Evolutionary conservation across 2,329 filamentous ascomycete genomes (phyloP).

Genomic region (Byssoonygena ceratinophila): DNA sequence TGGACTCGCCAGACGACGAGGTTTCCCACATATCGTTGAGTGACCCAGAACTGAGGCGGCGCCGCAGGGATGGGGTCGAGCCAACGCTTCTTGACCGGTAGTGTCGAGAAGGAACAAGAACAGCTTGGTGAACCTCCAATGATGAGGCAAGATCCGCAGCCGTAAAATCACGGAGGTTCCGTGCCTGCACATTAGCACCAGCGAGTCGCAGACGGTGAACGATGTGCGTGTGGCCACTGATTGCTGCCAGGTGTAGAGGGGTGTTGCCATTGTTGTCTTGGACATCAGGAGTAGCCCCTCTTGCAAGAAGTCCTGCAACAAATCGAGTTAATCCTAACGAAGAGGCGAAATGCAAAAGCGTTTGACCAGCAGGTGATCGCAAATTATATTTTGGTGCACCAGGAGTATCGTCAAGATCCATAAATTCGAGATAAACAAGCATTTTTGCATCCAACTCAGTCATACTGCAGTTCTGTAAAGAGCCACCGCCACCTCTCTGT

Average conservation of each 20-base stretch:
- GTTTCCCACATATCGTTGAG: conserved; percentile 58
- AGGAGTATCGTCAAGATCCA: conserved; percentile 65
- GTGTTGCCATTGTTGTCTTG: conserved; percentile 72
- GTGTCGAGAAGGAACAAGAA: conserved; percentile 52
- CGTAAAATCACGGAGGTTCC: conserved; percentile 59
- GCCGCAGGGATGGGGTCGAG: conserved; percentile 42
- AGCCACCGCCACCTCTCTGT: conserved; percentile 35
- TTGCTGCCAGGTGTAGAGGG: conserved; percentile 67
- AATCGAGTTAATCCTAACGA: conserved; percentile 65
- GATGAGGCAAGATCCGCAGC: conserved; percentile 61
- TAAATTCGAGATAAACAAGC: conserved; percentile 63
- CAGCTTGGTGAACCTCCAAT: conserved; percentile 51
- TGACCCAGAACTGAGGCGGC: conserved; percentile 49
- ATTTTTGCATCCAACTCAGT: conserved; percentile 56
- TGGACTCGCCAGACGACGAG: conserved; percentile 37
- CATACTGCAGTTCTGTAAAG: conserved; percentile 31
- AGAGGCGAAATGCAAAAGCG: conserved; percentile 69
- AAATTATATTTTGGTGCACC: conserved; percentile 58
- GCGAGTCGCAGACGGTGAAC: conserved; percentile 62
- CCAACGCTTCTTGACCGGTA: conserved; percentile 56
- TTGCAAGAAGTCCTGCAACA: conserved; percentile 62
- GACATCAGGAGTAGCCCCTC: conserved; percentile 65
- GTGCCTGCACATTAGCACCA: conserved; percentile 60
- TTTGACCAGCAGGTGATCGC: conserved; percentile 56
- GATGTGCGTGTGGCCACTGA: conserved; percentile 65